phyloP scores from a whole-genome alignment of 2,329 filamentous ascomycete species.

The Botrytis paeoniae region DNA sequence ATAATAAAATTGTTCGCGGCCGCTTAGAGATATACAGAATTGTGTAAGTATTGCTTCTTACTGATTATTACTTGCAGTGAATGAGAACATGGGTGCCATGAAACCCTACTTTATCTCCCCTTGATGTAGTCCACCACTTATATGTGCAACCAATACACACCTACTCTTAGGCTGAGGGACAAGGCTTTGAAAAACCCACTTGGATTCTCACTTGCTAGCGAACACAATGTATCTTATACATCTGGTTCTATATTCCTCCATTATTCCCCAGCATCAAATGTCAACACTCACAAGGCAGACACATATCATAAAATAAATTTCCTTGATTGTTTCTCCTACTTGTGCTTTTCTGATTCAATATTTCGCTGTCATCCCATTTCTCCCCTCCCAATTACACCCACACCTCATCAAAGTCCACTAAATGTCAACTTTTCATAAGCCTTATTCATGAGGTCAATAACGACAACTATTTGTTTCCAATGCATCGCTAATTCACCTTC shows the following conservation, averaged over 20 bases:
- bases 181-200: not conserved
- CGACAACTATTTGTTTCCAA: not conserved
- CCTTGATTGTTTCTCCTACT: constrained; percentile 2
- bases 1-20: too few relatives aligned
- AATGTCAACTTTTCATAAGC: not conserved
- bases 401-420: not conserved
- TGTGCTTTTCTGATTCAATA: not conserved
- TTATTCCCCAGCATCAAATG: not conserved
- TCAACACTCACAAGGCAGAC: not conserved
- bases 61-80: too few relatives aligned
- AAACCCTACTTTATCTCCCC: too few relatives aligned
- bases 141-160: not conserved
- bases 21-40: too few relatives aligned
- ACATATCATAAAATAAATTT: not conserved
- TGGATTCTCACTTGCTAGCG: not conserved
- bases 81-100: too few relatives aligned
- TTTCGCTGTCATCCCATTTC: not conserved
- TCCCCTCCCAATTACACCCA: not conserved
- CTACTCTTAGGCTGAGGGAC: not conserved
- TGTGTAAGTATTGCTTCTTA: too few relatives aligned
- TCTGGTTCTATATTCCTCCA: not conserved
- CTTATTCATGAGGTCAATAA: not conserved
- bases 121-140: too few relatives aligned
- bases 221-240: not conserved
- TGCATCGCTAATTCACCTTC: too few relatives aligned